These are phyloP conservation scores for Condylostoma magnum DNA, from an alignment of 169 alveolate species.

Conservation along the genomic window DNA sequence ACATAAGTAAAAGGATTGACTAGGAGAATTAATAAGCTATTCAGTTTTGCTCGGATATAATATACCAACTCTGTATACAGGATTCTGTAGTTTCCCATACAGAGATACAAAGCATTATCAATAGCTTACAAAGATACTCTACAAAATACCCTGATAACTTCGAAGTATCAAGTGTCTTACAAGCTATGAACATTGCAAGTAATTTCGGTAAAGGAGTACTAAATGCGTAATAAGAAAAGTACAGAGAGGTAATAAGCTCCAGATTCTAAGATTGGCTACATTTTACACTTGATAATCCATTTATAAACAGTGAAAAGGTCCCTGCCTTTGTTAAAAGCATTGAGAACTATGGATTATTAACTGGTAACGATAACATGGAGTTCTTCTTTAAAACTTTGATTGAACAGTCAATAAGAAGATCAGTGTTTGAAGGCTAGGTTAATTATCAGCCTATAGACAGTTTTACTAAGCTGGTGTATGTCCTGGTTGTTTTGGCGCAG, in stretches of 20 bases:
- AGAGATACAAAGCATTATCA: not conserved
- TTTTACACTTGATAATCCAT: slow-evolving; percentile 11
- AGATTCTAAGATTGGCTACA: slow-evolving; percentile 22
- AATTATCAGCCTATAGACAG: slow-evolving; percentile 54
- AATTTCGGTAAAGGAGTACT: too few relatives aligned
- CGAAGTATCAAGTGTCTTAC: too few relatives aligned
- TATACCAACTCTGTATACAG: not conserved
- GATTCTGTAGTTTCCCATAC: not conserved
- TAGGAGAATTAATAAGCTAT: slow-evolving; percentile 4
- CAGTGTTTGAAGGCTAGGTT: slow-evolving; percentile 29
- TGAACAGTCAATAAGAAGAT: slow-evolving; percentile 33
- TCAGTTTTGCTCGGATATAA: not conserved
- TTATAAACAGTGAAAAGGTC: slow-evolving; percentile 29
- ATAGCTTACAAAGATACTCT: not conserved
- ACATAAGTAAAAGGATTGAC: slow-evolving; percentile 9
- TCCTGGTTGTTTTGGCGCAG: not conserved
- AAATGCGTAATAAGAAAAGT: slow-evolving; percentile 9
- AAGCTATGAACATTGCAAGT: too few relatives aligned
- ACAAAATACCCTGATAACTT: too few relatives aligned
- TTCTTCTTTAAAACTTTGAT: slow-evolving; percentile 34
- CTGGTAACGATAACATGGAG: slow-evolving; percentile 27
- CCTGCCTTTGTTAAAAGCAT: slow-evolving; percentile 37
- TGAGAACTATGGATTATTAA: slow-evolving; percentile 17
- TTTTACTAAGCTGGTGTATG: slow-evolving; percentile 45
- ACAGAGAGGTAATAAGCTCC: not conserved